Evolutionary conservation across 768 basidiomycete genomes (phyloP).

Genomic region (Cystofilobasidium bisporidii): DNA sequence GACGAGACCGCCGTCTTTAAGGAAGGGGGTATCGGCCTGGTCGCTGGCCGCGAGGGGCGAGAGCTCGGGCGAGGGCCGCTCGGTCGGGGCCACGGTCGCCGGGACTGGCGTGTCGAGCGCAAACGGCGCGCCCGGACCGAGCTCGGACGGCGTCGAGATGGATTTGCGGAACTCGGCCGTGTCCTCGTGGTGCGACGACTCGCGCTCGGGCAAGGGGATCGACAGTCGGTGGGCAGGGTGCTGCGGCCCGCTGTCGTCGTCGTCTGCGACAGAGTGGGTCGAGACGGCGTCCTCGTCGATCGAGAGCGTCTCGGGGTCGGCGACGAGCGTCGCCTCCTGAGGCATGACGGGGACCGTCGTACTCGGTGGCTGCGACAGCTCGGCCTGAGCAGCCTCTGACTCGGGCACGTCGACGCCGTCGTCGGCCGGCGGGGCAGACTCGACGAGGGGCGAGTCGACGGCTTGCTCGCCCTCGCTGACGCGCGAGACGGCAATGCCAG

Average conservation of each 20-base stretch:
- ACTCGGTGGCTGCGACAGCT: neutral
- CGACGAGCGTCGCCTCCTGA: slow-evolving; percentile 3
- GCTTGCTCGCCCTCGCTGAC: slow-evolving; percentile 16
- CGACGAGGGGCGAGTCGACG: slow-evolving; percentile 5
- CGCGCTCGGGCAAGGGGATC: slow-evolving; percentile 23
- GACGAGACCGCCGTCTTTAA: neutral
- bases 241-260: neutral
- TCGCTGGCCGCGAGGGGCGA: neutral
- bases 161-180: slow-evolving; percentile 11
- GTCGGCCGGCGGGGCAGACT: too few species aligned
- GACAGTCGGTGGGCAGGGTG: neutral
- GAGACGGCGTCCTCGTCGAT: neutral
- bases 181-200: slow-evolving; percentile 19
- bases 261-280: neutral
- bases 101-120: neutral
- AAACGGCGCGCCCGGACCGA: neutral
- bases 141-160: slow-evolving; percentile 1
- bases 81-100: neutral
- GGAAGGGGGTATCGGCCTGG: slow-evolving; percentile 1
- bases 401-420: neutral
- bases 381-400: slow-evolving; percentile 2
- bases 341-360: neutral
- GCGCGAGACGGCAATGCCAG: slow-evolving; percentile 38
- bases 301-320: neutral
- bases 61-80: neutral